phyloP scores from a whole-genome alignment of 1,284 basidiomycete genomes.

The Abortiporus biennis region DNA sequence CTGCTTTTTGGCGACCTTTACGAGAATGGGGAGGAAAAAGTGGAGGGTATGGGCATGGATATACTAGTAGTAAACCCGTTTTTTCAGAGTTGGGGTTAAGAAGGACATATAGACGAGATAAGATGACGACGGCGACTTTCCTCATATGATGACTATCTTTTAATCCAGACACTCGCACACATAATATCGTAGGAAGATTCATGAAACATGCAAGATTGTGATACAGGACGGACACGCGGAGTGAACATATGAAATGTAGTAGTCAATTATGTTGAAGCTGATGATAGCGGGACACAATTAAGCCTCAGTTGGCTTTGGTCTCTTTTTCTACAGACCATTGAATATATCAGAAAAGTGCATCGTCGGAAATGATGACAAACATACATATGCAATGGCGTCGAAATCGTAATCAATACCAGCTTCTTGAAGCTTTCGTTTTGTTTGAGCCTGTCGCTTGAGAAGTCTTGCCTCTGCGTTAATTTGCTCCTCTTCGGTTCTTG shows the following conservation, averaged over 20 bases:
- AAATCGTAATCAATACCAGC: slow-evolving; percentile 91
- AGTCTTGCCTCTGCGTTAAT: slow-evolving; percentile 64
- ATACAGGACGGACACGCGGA: not conserved
- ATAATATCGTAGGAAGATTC: not conserved
- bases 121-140: slow-evolving; percentile 21
- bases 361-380: slow-evolving; percentile 17
- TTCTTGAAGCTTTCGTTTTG: slow-evolving; percentile 75
- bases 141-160: slow-evolving; percentile 2
- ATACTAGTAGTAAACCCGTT: slow-evolving; percentile 24
- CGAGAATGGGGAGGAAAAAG: slow-evolving; percentile 24
- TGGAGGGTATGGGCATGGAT: slow-evolving; percentile 28
- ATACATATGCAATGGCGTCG: slow-evolving; percentile 65
- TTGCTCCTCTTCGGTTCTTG: slow-evolving; percentile 72
- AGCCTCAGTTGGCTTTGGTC: slow-evolving; percentile 18
- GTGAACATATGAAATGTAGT: not conserved
- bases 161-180: not conserved
- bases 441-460: slow-evolving; percentile 72
- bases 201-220: not conserved
- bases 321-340: slow-evolving; percentile 18
- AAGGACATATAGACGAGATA: slow-evolving; percentile 23
- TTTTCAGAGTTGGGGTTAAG: slow-evolving; percentile 11
- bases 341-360: not conserved
- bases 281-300: slow-evolving; percentile 6
- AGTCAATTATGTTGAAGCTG: not conserved
- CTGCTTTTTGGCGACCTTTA: slow-evolving; percentile 26